Evolutionary conservation across 1,284 basidiomycete species (phyloP).

Genomic region (Apiotrichum gracile): DNA sequence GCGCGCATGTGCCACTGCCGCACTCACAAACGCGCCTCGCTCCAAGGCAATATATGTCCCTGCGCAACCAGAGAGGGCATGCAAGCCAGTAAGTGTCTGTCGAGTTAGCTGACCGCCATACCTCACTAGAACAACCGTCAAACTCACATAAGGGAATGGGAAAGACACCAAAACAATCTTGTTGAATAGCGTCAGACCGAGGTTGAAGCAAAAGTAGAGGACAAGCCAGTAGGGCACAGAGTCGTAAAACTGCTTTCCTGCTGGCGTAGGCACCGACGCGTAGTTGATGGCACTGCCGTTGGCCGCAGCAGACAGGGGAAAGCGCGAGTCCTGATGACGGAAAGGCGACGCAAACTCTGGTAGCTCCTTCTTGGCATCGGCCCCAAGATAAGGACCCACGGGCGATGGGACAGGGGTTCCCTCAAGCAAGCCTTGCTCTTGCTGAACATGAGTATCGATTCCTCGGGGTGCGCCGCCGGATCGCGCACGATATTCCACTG

Average conservation of each 20-base stretch:
- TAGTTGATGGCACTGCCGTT: slow-evolving; percentile 1
- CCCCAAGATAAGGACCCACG: neutral
- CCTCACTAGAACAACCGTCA: too few species aligned
- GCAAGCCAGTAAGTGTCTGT: slow-evolving; percentile 71
- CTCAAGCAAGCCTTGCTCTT: neutral
- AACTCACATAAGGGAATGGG: slow-evolving; percentile 73
- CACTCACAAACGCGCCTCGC: slow-evolving; percentile 55
- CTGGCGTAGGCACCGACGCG: neutral
- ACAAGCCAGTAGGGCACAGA: slow-evolving; percentile 57
- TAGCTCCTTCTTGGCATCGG: slow-evolving; percentile 5
- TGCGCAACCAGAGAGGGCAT: slow-evolving; percentile 71
- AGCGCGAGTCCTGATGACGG: neutral
- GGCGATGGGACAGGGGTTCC: neutral
- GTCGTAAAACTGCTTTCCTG: slow-evolving; percentile 21
- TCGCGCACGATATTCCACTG: neutral
- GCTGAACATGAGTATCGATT: too few species aligned
- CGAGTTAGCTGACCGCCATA: neutral
- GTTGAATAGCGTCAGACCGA: slow-evolving; percentile 85
- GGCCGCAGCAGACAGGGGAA: neutral
- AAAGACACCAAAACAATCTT: slow-evolving; percentile 81
- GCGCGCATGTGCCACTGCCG: neutral
- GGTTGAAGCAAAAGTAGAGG: slow-evolving; percentile 82
- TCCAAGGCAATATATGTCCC: slow-evolving; percentile 68
- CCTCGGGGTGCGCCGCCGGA: neutral
- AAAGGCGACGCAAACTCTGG: slow-evolving; percentile 5